Evolutionary conservation across 208 protist species (phyloP), one percentile per base, ranked within the genome.

Genomic region (Wallacemonas collosoma): DNA sequence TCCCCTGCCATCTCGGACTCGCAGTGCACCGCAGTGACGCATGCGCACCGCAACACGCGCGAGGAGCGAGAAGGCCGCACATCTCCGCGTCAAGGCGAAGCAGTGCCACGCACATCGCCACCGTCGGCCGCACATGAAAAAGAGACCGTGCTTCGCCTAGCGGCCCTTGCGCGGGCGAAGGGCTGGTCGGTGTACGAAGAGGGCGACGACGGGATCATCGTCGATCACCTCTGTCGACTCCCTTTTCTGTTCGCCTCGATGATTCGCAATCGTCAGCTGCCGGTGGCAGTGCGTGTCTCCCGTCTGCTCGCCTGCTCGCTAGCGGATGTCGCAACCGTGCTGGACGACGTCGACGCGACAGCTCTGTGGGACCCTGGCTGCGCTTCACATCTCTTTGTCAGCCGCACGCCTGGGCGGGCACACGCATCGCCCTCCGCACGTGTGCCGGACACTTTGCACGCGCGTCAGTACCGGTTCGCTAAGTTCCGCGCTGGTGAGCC

Each of bases 381-480:
- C 14, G 14, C 50, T 6, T 41, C 60, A 8, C 17, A 12, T 45
- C 14, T 65, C n/a, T 17, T 36, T n/a, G 53, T n/a, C 17, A 58
- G n/a, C 58, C 26, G 5, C 17, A 3, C 68, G 68, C n/a, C 62
- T 1, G 48, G 36, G 17, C 14, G 39, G 7, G 35, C 54, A 7
- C 12, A 35, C 50, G 44, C 66, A n/a, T 3, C 53, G 36, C 40
- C 3, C 11, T 6, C 2, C 11, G 14, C 53, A 36, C 2, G 53
- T 44, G 35, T 15, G 17, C 14, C 48, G 4, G 44, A 51, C 15
- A 45, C 40, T 35, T 12, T 26, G 9, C 71, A 75, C 17, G 6
- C 77, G 45, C 80, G 71, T 15, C 76, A 85, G 35, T 81, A 79
- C 11, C 53, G 68, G 44, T 79, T 78, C 62, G 71, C 56, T 26